Conservation (phyloP, 176 grass and related monocot genomes). For the Avena eriantha region DNA sequence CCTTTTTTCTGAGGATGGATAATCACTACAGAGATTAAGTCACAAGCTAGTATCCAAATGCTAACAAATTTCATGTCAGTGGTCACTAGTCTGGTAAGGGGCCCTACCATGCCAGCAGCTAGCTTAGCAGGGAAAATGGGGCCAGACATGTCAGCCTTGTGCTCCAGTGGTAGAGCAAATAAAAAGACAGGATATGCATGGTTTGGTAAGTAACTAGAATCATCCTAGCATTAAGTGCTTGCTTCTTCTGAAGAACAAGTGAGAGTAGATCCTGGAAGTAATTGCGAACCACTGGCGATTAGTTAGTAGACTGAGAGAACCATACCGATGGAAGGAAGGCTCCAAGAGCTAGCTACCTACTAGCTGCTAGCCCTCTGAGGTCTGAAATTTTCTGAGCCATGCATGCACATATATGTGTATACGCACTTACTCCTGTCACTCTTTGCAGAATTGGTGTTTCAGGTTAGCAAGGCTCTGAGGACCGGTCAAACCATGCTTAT, state of each 20-base stretch:
- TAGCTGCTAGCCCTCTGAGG: conserved; percentile 15
- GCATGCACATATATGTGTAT: not conserved
- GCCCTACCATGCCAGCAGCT: conserved; percentile 15
- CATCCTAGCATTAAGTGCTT: conserved; percentile 14
- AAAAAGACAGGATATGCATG: conserved; percentile 19
- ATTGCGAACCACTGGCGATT: not conserved
- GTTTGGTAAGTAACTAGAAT: conserved; percentile 24
- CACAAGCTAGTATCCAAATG: conserved; percentile 19
- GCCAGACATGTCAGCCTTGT: conserved; percentile 41
- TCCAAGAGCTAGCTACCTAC: conserved; percentile 25
- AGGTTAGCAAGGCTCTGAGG: not conserved
- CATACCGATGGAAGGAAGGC: not conserved
- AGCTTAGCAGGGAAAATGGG: conserved; percentile 11
- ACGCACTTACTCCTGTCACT: not conserved
- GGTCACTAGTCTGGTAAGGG: conserved; percentile 31
- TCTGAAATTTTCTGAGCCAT: conserved; percentile 23
- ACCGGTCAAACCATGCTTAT: not conserved
- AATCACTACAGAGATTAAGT: not conserved
- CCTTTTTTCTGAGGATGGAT: conserved; percentile 4
- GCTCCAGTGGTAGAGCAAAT: not conserved
- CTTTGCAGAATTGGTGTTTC: conserved; percentile 14
- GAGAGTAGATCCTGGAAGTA: conserved; percentile 27
- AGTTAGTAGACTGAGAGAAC: not conserved
- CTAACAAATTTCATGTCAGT: conserved; percentile 46
- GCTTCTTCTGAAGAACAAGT: not conserved